These are phyloP conservation scores for Dioscorea zingiberensis DNA, from an alignment of 106 monocot species.

Conservation along the genomic window DNA sequence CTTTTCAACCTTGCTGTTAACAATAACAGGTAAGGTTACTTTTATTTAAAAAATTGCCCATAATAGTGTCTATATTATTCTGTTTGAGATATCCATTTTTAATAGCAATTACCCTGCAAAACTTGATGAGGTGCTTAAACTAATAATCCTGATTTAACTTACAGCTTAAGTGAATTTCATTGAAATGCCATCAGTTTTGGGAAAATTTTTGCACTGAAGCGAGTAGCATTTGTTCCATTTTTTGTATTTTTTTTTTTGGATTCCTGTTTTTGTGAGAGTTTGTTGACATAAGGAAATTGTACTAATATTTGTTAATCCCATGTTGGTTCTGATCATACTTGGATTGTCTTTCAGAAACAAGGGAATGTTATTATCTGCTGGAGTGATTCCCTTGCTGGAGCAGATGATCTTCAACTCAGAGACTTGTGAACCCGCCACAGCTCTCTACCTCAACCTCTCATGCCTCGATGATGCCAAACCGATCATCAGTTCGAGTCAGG, in stretches of 20 bases:
- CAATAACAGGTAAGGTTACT: constrained; percentile 73
- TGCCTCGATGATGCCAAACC: constrained; percentile 62
- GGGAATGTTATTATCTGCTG: constrained; percentile 40
- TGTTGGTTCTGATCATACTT: neutral
- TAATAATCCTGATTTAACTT: too few species aligned
- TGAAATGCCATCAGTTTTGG: too few species aligned
- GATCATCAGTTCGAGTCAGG: constrained; percentile 49
- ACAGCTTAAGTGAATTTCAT: too few species aligned
- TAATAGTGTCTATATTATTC: neutral
- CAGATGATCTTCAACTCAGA: constrained; percentile 52
- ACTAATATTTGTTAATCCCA: too few species aligned
- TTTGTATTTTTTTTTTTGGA: neutral
- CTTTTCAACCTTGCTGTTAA: constrained; percentile 95
- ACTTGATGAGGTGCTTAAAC: too few species aligned
- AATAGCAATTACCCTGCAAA: too few species aligned
- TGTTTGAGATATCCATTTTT: too few species aligned
- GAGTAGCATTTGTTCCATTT: too few species aligned
- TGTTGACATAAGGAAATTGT: too few species aligned
- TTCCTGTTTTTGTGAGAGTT: too few species aligned
- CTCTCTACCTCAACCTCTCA: constrained; percentile 84
- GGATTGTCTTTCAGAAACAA: constrained; percentile 59
- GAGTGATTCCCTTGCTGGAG: constrained; percentile 62
- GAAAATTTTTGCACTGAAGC: too few species aligned
- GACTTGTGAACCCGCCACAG: constrained; percentile 51
- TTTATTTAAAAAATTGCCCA: neutral